Evolutionary conservation across 768 basidiomycete species (phyloP).

Genomic region (Chiua virens): DNA sequence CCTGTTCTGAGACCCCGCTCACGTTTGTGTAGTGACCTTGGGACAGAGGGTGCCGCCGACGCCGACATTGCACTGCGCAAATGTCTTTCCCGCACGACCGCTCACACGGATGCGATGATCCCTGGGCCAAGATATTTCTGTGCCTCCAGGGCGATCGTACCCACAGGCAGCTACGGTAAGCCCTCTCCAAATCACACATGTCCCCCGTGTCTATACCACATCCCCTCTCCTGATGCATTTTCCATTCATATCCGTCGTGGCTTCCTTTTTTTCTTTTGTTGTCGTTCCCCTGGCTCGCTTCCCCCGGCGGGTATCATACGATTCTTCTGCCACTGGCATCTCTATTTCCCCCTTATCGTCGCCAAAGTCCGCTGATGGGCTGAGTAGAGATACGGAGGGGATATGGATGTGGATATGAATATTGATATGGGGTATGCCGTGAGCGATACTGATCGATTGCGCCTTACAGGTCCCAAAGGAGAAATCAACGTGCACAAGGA

Average conservation of each 20-base stretch:
- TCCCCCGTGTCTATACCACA: neutral
- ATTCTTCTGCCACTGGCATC: neutral
- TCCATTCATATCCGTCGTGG: conserved; percentile 1
- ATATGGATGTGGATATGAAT: neutral
- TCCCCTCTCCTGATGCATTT: neutral
- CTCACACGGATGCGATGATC: conserved; percentile 45
- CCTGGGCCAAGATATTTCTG: conserved; percentile 66
- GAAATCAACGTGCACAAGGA: conserved; percentile 43
- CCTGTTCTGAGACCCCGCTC: neutral
- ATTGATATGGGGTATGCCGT: neutral
- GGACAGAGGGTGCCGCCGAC: conserved; percentile 67
- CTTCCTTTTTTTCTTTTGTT: neutral
- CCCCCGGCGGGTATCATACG: neutral
- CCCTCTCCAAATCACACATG: neutral
- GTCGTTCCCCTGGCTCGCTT: neutral
- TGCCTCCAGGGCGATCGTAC: conserved; percentile 56
- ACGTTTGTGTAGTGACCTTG: conserved; percentile 50
- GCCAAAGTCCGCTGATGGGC: conserved; percentile 12
- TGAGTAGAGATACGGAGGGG: neutral
- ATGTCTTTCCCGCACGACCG: conserved; percentile 45
- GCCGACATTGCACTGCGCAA: conserved; percentile 59
- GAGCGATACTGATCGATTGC: neutral
- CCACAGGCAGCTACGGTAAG: conserved; percentile 61
- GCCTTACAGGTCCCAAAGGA: conserved; percentile 51
- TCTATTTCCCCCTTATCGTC: conserved; percentile 10